Base-by-base conservation (phyloP, 1,284 basidiomycete species). In the Ustilago nuda region DNA sequence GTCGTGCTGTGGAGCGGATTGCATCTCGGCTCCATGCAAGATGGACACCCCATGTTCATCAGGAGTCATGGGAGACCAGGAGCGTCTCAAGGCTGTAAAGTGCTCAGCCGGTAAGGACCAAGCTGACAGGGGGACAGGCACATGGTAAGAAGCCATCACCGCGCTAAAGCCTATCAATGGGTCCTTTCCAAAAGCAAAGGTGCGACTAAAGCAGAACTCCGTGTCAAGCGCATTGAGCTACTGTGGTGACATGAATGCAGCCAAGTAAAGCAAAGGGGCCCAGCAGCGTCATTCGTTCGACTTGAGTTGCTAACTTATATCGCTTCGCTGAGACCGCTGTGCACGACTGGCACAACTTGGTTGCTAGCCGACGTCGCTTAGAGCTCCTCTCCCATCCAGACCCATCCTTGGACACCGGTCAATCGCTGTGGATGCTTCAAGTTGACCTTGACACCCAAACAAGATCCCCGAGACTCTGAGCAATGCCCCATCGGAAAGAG, bases 311-410 rank as follows among this genome's bases (percentile, higher is more conserved):
- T 13, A 35, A 15, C 35, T n/a, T 51, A 37, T 48, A 19, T 50
- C 48, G 23, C 35, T 36, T 37, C 36, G 50, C 51, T 41, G 12
- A 17, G 30, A 4, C 41, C 23, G 27, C 48, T 30, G 48, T 50
- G 48, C 48, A 27, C 48, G 48, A 50, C 27, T 33, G 12, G 37
- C 30, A 53, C 35, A 17, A 36, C 35, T 53, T 61, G 46, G 17
- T 27, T 9, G 50, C 51, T 61, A 54, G 52, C 51, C 59, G 59
- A 61, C 30, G 15, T 61, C 51, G 52, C 51, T 61, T 61, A 50
- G 48, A 50, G 11, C 48, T 50, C 11, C 27, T 39, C 48, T 50
- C 27, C 27, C 13, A 7, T 32, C 8, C 15, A n/a, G 37, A n/a
- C n/a, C n/a, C 56, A 30, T 19, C 6, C 45, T 35, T 35, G 41